phyloP scores from a whole-genome alignment of 1,284 basidiomycete species.

The Cutaneotrichosporon cutaneum region DNA sequence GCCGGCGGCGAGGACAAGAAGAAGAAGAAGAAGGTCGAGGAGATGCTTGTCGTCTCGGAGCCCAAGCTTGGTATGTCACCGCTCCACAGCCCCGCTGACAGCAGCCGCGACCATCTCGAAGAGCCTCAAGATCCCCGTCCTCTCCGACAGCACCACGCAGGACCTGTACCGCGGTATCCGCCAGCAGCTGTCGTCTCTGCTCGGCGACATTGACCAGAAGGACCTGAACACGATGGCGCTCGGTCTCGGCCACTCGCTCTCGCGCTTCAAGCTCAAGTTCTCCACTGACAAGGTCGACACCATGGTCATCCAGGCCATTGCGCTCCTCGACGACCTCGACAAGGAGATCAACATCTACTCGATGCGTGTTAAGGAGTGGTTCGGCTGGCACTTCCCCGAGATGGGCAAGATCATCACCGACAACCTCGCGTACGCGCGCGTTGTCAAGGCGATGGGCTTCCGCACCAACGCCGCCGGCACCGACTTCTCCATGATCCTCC shows the following conservation, averaged over 20 bases:
- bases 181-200: slow-evolving; percentile 76
- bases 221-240: slow-evolving; percentile 97
- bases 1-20: slow-evolving; percentile 53
- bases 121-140: slow-evolving; percentile 88
- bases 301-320: slow-evolving; percentile 99
- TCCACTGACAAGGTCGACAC: slow-evolving; percentile 99
- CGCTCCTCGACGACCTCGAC: slow-evolving; percentile 96
- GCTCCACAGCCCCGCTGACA: slow-evolving; percentile 11
- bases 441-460: slow-evolving; percentile 86
- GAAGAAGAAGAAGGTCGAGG: slow-evolving; percentile 71
- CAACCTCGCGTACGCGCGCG: slow-evolving; percentile 94
- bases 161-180: slow-evolving; percentile 97
- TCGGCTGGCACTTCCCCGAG: slow-evolving; percentile 99
- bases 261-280: slow-evolving; percentile 98
- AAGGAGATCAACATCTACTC: slow-evolving; percentile 99
- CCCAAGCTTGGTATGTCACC: slow-evolving; percentile 74
- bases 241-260: slow-evolving; percentile 93
- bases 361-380: slow-evolving; percentile 99
- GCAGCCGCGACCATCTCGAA: slow-evolving; percentile 82
- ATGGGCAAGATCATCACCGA: slow-evolving; percentile 98
- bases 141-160: slow-evolving; percentile 63
- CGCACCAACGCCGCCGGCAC: slow-evolving; percentile 87
- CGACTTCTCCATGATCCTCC: slow-evolving; percentile 83
- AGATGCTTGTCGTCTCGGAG: slow-evolving; percentile 84
- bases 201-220: slow-evolving; percentile 89